phyloP scores from a whole-genome alignment of 768 basidiomycete genomes.

The Lentinus brumalis region DNA sequence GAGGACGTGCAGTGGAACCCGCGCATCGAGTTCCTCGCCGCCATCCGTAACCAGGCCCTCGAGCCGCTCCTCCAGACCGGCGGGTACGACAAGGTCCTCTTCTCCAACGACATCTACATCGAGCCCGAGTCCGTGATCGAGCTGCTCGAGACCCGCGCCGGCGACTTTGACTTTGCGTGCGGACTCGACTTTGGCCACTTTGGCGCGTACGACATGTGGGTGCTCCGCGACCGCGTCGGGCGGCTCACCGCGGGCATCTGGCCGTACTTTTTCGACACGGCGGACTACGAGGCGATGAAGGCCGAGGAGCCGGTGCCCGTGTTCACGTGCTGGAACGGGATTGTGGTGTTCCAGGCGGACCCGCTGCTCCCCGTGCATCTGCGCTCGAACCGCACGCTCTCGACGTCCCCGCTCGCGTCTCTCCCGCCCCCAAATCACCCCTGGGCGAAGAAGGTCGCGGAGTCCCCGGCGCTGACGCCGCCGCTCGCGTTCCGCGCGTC shows the following conservation, averaged over 20 bases:
- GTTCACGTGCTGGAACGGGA: constrained; percentile 50
- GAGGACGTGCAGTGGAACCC: constrained; percentile 29
- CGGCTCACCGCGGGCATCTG: constrained; percentile 34
- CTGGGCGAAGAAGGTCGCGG: constrained; percentile 11
- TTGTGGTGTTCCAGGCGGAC: constrained; percentile 42
- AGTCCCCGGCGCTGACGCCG: constrained; percentile 34
- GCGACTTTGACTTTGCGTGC: constrained; percentile 46
- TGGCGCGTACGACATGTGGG: constrained; percentile 42
- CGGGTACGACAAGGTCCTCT: constrained; percentile 42
- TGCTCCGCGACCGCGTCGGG: constrained; percentile 38
- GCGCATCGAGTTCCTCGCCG: constrained; percentile 41
- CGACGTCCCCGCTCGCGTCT: constrained; percentile 31
- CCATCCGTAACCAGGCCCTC: constrained; percentile 42
- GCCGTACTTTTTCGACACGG: constrained; percentile 47
- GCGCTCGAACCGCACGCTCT: constrained; percentile 41
- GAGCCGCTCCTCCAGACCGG: constrained; percentile 41
- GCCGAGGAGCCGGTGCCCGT: constrained; percentile 44
- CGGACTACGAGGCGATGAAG: constrained; percentile 37
- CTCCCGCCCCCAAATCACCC: constrained; percentile 35
- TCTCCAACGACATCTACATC: constrained; percentile 45
- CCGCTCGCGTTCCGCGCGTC: constrained; percentile 35
- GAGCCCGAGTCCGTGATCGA: constrained; percentile 43
- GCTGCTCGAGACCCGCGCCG: constrained; percentile 39
- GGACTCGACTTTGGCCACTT: constrained; percentile 40
- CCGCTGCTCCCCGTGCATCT: constrained; percentile 42